Evolutionary conservation across 2,329 filamentous ascomycete genomes (phyloP), one percentile per base, ranked within the genome.

Genomic region (Alternaria sp.): DNA sequence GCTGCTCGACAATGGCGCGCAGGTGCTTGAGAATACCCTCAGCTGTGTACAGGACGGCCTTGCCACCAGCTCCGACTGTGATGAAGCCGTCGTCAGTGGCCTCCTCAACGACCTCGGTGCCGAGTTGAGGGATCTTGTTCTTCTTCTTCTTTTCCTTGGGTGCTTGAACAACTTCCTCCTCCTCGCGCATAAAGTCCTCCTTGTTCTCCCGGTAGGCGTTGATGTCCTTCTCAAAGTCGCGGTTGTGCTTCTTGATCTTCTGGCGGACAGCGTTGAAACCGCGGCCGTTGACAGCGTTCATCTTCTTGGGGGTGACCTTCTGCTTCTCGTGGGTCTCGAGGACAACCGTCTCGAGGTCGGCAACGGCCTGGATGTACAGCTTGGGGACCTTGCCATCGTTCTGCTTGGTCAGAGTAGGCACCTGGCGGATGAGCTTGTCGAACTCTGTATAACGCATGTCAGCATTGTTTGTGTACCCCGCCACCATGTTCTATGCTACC

Each of bases 11-110:
- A 77, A 99, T 98, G 56, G 90, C 88, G 61, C 95, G 90, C 56
- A 99, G 87, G 82, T 98, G 94, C 87, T 99, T 99, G 81, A 98
- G 91, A 78, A 99, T 99, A 81, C 94, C 96, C 85, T 99, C 96
- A 21, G 95, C 92, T 12, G 96, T 99, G 82, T 97, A 98, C 75
- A 92, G 90, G 61, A 98, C 86, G 56, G 93, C 89, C 81, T 93
- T 93, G 70, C 96, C 96, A 72, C 94, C 93, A 80, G 92, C 92
- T 65, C 93, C 93, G 68, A 99, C 93, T 20, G 90, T 93, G 45
- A 90, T 89, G 80, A 97, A 99, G 64, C 94, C 96, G 74, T 94
- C 92, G 66, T 96, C 92, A 69, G 93, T 93, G 30, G 85, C 89
- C 25, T 81, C 82, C 45, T 82, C 74, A 10, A 84, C 80, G 47